Percentiles rank a stretch among this genome's conserved stretches.
Conservation (phyloP, 306 rosid genomes). For the Prunus mongolica region DNA sequence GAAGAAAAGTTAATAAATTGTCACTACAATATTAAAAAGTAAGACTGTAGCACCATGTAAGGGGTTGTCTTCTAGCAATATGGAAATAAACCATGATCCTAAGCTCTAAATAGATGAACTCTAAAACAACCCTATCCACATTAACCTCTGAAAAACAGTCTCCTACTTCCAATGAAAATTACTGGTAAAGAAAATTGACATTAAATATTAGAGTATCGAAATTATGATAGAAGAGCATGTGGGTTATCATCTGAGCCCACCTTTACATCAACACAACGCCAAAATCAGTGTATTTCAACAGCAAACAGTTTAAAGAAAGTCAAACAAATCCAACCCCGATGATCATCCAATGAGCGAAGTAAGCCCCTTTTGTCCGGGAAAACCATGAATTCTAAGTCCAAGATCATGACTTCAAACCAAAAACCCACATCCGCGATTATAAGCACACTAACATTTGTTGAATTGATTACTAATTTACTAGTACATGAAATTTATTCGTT, state of each 20-base stretch:
- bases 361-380: background rate
- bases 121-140: too few species aligned
- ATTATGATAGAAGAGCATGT: background rate
- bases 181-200: background rate
- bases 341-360: background rate
- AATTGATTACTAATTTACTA: background rate
- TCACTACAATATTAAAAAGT: too few species aligned
- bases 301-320: slow-evolving; percentile 6
- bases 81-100: too few species aligned
- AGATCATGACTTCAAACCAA: background rate
- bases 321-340: slow-evolving; percentile 17
- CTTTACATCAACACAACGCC: background rate
- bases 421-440: background rate
- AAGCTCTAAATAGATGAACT: too few species aligned
- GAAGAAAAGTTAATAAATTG: slow-evolving; percentile 21
- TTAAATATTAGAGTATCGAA: background rate
- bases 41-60: too few species aligned
- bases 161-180: background rate
- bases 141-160: too few species aligned
- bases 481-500: background rate
- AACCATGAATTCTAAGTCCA: too few species aligned
- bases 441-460: background rate
- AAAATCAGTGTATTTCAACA: background rate
- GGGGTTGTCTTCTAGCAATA: too few species aligned
- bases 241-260: background rate